phyloP scores from a whole-genome alignment of 2,329 filamentous ascomycete species.

The Hypoxylon sp. region DNA sequence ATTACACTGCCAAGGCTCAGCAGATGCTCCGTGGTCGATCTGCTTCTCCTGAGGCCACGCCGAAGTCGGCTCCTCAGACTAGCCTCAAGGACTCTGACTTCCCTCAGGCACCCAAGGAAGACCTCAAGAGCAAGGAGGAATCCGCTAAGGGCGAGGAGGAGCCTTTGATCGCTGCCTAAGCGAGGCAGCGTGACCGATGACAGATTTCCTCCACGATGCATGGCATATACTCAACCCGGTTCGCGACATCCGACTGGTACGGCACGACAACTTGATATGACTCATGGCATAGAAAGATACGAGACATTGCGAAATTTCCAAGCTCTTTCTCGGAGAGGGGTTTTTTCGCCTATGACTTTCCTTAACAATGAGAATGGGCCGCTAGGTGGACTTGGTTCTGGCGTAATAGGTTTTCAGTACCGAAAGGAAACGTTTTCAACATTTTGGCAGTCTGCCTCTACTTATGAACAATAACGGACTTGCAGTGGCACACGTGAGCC shows the following conservation, averaged over 20 bases:
- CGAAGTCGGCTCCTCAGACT: conserved; percentile 54
- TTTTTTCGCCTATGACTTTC: conserved; percentile 41
- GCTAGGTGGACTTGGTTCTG: conserved; percentile 30
- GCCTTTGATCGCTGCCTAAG: conserved; percentile 55
- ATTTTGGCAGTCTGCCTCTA: conserved; percentile 26
- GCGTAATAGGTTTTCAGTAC: conserved; percentile 34
- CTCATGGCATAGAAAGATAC: conserved; percentile 48
- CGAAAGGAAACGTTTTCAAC: conserved; percentile 32
- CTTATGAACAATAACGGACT: conserved; percentile 14
- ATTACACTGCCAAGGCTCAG: conserved; percentile 78
- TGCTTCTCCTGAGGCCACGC: conserved; percentile 59
- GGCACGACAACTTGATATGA: conserved; percentile 46
- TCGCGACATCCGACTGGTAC: conserved; percentile 40
- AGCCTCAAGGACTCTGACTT: conserved; percentile 63
- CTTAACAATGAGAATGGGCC: conserved; percentile 37
- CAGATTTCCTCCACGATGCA: conserved; percentile 38
- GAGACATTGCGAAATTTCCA: conserved; percentile 41
- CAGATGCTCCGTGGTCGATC: conserved; percentile 69
- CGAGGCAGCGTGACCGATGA: conserved; percentile 21
- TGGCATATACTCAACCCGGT: conserved; percentile 33
- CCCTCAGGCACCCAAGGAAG: conserved; percentile 61
- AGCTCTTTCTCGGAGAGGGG: conserved; percentile 35
- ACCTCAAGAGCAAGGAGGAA: conserved; percentile 51
- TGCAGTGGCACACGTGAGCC: conserved; percentile 5
- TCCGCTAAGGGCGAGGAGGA: conserved; percentile 53